These are phyloP conservation scores for Mycosphaerella sp. DNA, from an alignment of 2,329 filamentous ascomycete species.

Conservation along the genomic window DNA sequence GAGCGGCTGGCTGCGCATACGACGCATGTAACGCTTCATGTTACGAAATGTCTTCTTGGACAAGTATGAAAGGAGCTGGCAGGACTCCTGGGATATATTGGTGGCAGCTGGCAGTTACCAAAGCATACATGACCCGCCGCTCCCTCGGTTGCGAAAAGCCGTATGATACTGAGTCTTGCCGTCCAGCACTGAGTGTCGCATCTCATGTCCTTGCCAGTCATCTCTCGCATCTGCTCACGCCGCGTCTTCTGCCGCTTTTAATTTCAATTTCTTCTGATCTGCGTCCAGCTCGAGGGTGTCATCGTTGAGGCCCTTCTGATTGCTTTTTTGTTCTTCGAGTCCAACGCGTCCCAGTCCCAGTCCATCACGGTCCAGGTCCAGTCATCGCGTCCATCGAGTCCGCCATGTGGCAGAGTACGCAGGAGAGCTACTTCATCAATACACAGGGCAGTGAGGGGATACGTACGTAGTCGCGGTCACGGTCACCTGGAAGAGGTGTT, in stretches of 20 bases:
- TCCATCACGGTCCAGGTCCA: slow-evolving; percentile 18
- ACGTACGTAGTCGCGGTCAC: slow-evolving; percentile 21
- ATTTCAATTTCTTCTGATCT: slow-evolving; percentile 2
- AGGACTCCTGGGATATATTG: slow-evolving; percentile 17
- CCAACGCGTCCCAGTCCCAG: slow-evolving; percentile 14
- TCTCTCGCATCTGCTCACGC: slow-evolving; percentile 11
- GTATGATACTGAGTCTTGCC: slow-evolving; percentile 17
- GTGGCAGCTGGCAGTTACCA: slow-evolving; percentile 19
- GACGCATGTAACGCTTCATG: slow-evolving; percentile 9
- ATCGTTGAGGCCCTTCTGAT: slow-evolving; percentile 4
- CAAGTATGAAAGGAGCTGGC: slow-evolving; percentile 17
- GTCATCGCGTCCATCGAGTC: slow-evolving; percentile 1
- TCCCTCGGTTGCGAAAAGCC: slow-evolving; percentile 17
- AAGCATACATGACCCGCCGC: slow-evolving; percentile 19
- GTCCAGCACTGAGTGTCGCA: slow-evolving; percentile 15
- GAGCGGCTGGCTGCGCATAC: slow-evolving; percentile 9
- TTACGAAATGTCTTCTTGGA: slow-evolving; percentile 14
- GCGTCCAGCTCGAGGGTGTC: slow-evolving; percentile 10
- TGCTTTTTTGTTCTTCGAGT: slow-evolving; percentile 11
- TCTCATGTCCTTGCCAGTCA: slow-evolving; percentile 15
- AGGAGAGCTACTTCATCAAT: slow-evolving; percentile 14
- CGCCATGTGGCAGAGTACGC: slow-evolving; percentile 6
- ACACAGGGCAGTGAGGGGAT: neutral
- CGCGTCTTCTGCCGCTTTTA: slow-evolving; percentile 11
- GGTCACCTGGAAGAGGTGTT: slow-evolving; percentile 7